Conservation (phyloP, 345 rosid species). For the Firmiana major region DNA sequence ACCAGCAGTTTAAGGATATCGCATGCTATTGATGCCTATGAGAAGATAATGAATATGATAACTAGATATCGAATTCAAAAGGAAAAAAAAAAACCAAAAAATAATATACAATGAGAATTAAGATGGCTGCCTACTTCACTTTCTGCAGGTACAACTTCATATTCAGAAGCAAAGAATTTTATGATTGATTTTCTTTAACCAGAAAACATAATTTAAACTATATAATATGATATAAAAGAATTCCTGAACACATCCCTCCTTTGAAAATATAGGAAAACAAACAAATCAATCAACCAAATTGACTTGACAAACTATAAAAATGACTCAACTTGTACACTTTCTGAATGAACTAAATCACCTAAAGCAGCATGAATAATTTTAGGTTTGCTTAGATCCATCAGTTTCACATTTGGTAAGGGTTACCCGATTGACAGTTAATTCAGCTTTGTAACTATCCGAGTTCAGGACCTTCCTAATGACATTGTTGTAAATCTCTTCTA, state of each 20-base stretch:
- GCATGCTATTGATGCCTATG: neutral
- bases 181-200: slow-evolving; percentile 6
- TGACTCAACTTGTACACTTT: too few relatives aligned
- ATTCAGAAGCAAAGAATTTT: neutral
- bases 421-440: slow-evolving; percentile 67
- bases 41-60: neutral
- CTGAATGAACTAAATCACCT: slow-evolving; percentile 35
- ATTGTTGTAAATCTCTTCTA: slow-evolving; percentile 64
- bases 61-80: neutral
- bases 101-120: neutral
- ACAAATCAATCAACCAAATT: slow-evolving; percentile 19
- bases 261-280: slow-evolving; percentile 14
- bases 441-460: slow-evolving; percentile 74
- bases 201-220: slow-evolving; percentile 5
- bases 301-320: slow-evolving; percentile 18
- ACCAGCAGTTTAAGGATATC: neutral
- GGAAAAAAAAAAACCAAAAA: too few relatives aligned
- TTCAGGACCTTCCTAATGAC: slow-evolving; percentile 66
- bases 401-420: slow-evolving; percentile 43
- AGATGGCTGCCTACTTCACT: neutral
- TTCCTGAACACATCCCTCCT: neutral
- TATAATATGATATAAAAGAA: slow-evolving; percentile 20
- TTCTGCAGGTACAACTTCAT: neutral
- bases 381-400: slow-evolving; percentile 41
- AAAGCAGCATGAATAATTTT: slow-evolving; percentile 57